Percentiles rank a stretch among this genome's conserved stretches.
Conservation (phyloP, 1,139 yeast genomes). For the Candida sp. region DNA sequence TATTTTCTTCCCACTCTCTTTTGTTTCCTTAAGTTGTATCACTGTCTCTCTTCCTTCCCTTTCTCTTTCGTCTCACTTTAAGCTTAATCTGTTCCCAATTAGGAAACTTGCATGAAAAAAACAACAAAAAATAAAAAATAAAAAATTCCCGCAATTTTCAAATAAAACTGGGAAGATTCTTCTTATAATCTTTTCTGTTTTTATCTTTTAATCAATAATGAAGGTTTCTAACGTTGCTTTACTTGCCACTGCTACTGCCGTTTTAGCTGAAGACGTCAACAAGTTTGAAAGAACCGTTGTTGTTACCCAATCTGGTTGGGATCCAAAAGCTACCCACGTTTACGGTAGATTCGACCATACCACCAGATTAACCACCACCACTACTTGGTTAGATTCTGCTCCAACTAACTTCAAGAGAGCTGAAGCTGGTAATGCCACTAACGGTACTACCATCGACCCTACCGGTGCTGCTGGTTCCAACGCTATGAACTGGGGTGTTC, state of each 20-base stretch:
- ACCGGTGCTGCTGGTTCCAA: constrained; percentile 16
- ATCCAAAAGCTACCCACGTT: constrained; percentile 30
- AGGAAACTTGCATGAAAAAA: not conserved
- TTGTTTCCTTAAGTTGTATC: too few species aligned
- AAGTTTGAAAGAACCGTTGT: constrained; percentile 36
- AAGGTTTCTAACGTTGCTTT: constrained; percentile 2
- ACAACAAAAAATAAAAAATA: not conserved
- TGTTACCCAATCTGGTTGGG: constrained; percentile 28
- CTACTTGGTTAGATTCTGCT: constrained; percentile 17
- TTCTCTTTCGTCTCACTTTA: too few species aligned
- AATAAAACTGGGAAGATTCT: too few species aligned
- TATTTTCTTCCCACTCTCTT: too few species aligned
- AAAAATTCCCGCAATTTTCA: not conserved
- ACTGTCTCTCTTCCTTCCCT: too few species aligned
- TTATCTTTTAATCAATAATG: not conserved
- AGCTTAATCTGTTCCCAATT: not conserved
- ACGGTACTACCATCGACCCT: constrained; percentile 13
- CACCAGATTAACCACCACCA: constrained; percentile 22
- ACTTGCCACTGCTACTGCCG: constrained; percentile 8
- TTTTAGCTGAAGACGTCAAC: constrained; percentile 21
- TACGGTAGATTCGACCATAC: constrained; percentile 41
- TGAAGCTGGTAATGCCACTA: constrained; percentile 8
- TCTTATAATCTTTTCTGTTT: too few species aligned
- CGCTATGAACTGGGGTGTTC: constrained; percentile 26
- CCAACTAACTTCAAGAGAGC: constrained; percentile 8